Base-by-base conservation (phyloP, 78 protist species). In the Polysphondylium violaceum region DNA sequence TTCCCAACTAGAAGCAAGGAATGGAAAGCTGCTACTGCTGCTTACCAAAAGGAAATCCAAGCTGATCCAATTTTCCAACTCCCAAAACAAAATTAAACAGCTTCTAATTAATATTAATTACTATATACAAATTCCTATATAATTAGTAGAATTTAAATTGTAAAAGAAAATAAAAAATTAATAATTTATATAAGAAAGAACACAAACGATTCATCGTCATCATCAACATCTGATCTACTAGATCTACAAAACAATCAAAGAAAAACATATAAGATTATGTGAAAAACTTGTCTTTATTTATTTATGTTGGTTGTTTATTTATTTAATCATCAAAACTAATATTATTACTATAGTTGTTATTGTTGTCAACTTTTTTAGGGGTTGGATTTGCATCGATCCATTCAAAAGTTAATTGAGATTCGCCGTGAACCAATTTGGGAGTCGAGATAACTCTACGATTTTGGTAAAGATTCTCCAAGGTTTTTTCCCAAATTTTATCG, bases 21-120 rank as follows among this genome's bases (percentile, higher is more conserved):
- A 58, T 83, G 90, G 90, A 74, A 72, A 43, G 61, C 55, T 58
- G 76, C 76, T 21, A 83, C 90, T 56, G 7, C 33, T 36, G 43
- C 59, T 25, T 58, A 69, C n/a, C 53, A 33, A 23, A 29, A 83
- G 8, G 69, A 33, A 55, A 51, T 50, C 43, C 67, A 83, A 16
- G 71, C 77, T 36, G 90, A 83, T 58, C 90, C 90, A 83, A 83
- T 83, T 55, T 75, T 38, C 69, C 41, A 40, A 41, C 29, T 75
- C 60, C 79, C 79, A 74, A 12, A 74, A 4, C 67, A 74, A 36
- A 74, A 74, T 27, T 53, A 74, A 36, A 53, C 53, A 47, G 53
- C 53, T 14, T 47, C 53, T 14, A 47, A 47, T 47, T 47, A 47
- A 47, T 47, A 56, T 4, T 17, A 56, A 21, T 21, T 56, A 56